Evolutionary conservation across 2,329 filamentous ascomycete genomes (phyloP).

Genomic region (Sporothrix schenckii): DNA sequence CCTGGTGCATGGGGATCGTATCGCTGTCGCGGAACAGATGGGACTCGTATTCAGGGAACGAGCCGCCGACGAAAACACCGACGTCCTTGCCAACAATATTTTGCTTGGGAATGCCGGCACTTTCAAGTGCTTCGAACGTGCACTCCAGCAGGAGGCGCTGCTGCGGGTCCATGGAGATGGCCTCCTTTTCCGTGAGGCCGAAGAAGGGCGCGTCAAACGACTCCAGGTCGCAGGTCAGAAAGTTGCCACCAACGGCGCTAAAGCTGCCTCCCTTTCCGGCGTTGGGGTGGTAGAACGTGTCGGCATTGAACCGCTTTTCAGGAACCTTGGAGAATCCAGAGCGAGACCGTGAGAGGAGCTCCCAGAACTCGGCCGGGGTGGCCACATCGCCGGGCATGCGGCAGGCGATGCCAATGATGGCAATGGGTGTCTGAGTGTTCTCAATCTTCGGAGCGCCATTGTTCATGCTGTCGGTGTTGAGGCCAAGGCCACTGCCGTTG

Average conservation of each 20-base stretch:
- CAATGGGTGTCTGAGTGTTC: constrained; percentile 47
- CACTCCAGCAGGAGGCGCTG: constrained; percentile 57
- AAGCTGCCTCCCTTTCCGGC: constrained; percentile 48
- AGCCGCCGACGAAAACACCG: constrained; percentile 55
- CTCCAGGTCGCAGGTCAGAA: constrained; percentile 51
- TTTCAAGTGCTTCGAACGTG: constrained; percentile 58
- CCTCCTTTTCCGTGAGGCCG: constrained; percentile 53
- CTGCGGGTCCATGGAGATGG: constrained; percentile 58
- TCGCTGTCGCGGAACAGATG: constrained; percentile 51
- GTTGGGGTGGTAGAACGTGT: constrained; percentile 48
- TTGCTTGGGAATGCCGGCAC: constrained; percentile 54
- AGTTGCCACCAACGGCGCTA: constrained; percentile 47
- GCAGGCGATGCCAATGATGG: constrained; percentile 54
- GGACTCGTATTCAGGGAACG: constrained; percentile 54
- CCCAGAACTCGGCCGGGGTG: constrained; percentile 51
- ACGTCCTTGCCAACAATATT: constrained; percentile 52
- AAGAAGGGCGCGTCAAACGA: constrained; percentile 59
- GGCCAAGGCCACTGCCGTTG: constrained; percentile 35
- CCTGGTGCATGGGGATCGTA: constrained; percentile 56
- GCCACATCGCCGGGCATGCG: constrained; percentile 51
- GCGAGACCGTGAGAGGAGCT: constrained; percentile 47
- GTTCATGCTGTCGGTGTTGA: constrained; percentile 33
- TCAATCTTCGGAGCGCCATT: constrained; percentile 32
- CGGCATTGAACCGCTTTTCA: constrained; percentile 52
- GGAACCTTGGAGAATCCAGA: constrained; percentile 50